Evolutionary conservation across 805 yeast species (phyloP).

Genomic region (Wickerhamomyces queroliae): DNA sequence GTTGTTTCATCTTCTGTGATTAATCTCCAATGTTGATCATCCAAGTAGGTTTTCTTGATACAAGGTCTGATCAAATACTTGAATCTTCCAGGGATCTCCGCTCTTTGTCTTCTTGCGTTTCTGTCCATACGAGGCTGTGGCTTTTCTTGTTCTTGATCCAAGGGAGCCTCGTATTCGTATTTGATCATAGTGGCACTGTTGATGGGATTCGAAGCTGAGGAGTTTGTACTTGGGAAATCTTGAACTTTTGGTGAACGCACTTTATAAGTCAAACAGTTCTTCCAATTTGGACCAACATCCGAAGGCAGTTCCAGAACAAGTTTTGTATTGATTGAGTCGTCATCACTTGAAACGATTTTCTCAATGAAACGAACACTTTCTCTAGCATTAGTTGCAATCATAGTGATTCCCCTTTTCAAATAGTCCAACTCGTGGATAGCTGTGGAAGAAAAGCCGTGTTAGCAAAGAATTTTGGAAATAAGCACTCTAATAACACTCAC

Average conservation of each 20-base stretch:
- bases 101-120: slow-evolving; percentile 18
- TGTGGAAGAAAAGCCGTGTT: not conserved
- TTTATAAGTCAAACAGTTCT: slow-evolving; percentile 38
- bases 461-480: not conserved
- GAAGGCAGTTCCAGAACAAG: slow-evolving; percentile 33
- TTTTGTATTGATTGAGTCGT: slow-evolving; percentile 13
- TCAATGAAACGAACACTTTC: slow-evolving; percentile 63
- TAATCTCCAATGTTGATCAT: slow-evolving; percentile 43
- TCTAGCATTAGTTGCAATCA: slow-evolving; percentile 58
- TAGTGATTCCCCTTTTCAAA: slow-evolving; percentile 45
- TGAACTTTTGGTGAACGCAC: slow-evolving; percentile 37
- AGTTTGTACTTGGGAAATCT: slow-evolving; percentile 40
- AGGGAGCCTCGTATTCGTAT: slow-evolving; percentile 2
- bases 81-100: slow-evolving; percentile 47
- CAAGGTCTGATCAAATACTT: slow-evolving; percentile 53
- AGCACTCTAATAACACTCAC: slow-evolving; percentile 5
- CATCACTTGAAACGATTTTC: slow-evolving; percentile 19
- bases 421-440: slow-evolving; percentile 56
- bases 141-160: not conserved
- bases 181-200: not conserved
- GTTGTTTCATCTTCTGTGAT: slow-evolving; percentile 57
- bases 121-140: slow-evolving; percentile 2
- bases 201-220: slow-evolving; percentile 12
- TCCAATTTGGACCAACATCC: slow-evolving; percentile 47
- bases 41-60: slow-evolving; percentile 42